Base-by-base conservation (phyloP, 176 grass and related monocot species). In the Avena sativa region DNA sequence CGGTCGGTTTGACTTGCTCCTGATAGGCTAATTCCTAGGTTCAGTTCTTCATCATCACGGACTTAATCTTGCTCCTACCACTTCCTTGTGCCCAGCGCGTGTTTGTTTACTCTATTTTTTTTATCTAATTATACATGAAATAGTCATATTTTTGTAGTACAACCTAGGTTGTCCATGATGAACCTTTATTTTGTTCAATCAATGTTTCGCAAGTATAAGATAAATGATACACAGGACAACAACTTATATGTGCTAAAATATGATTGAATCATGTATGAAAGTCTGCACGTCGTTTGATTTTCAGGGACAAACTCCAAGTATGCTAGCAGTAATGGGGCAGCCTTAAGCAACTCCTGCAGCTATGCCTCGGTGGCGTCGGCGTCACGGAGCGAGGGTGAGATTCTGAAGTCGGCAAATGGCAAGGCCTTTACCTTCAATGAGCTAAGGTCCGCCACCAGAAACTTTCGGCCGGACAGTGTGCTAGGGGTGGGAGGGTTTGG, bases 351-450 rank as follows among this genome's bases (percentile, higher is more conserved):
- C 80, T 92, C 67, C 44, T 86, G 79, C 75, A 93, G 92, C 80
- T 81, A 68, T 67, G 82, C 77, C 19, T 94, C 90, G 0, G 63
- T 76, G 3, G 65, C 73, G 0, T 87, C 87, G 1, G 85, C 87
- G 78, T 90, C 82, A 2, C 87, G 85, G 9, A 94, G 87, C 0
- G 90, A 94, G 85, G 90, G 84, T 2, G 93, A 94, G 72, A 94
- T 94, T 34, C 86, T 92, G 66, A 85, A 94, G 78, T 88, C 90
- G 7, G 79, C 87, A 1, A 94, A 95, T 25, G 88, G 91, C 43
- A 95, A 89, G 79, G 90, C 73, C 68, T 95, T 95, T n/a, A 23
- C 89, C 36, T 95, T 95, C 84, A 89, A 62, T 21, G 93, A 95
- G 82, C 79, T 95, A 46, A 95, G 83, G 73, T 80, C 46, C 12